phyloP scores from a whole-genome alignment of 2,329 filamentous ascomycete genomes.

The Thermoascus crustaceus region DNA sequence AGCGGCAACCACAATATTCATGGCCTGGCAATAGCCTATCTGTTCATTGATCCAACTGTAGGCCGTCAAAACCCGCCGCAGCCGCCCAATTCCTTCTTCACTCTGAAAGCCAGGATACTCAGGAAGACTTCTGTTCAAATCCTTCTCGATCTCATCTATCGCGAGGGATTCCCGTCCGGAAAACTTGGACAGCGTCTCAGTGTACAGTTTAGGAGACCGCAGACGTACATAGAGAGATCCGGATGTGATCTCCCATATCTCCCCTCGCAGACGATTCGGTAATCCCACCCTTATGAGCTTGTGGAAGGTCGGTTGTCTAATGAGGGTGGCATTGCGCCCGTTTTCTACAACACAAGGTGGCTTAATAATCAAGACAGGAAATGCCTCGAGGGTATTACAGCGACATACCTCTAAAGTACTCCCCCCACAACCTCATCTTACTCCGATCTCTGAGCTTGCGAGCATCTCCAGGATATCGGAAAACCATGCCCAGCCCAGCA shows the following conservation, averaged over 20 bases:
- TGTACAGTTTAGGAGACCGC: constrained; percentile 74
- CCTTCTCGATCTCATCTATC: constrained; percentile 98
- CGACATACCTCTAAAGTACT: constrained; percentile 63
- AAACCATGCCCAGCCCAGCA: constrained; percentile 84
- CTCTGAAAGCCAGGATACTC: constrained; percentile 97
- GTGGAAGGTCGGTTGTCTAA: constrained; percentile 94
- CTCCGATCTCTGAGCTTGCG: constrained; percentile 89
- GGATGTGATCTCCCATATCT: constrained; percentile 92
- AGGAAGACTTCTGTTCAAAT: constrained; percentile 88
- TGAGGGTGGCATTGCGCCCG: constrained; percentile 81
- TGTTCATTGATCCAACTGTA: constrained; percentile 97
- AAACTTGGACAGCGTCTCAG: constrained; percentile 75
- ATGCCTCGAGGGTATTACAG: constrained; percentile 1
- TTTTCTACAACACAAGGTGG: constrained; percentile 53
- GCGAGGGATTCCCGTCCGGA: constrained; percentile 82
- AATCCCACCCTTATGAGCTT: constrained; percentile 93
- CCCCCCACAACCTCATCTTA: constrained; percentile 96
- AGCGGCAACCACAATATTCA: constrained; percentile 99
- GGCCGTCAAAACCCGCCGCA: constrained; percentile 84
- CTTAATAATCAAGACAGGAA: constrained; percentile 8
- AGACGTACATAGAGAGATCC: constrained; percentile 84
- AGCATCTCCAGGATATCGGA: constrained; percentile 89
- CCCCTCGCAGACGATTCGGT: constrained; percentile 83
- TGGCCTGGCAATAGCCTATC: constrained; percentile 96
- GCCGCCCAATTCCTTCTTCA: constrained; percentile 82